phyloP scores from a whole-genome alignment of 148 eudicot species.

The Fagopyrum esculentum region DNA sequence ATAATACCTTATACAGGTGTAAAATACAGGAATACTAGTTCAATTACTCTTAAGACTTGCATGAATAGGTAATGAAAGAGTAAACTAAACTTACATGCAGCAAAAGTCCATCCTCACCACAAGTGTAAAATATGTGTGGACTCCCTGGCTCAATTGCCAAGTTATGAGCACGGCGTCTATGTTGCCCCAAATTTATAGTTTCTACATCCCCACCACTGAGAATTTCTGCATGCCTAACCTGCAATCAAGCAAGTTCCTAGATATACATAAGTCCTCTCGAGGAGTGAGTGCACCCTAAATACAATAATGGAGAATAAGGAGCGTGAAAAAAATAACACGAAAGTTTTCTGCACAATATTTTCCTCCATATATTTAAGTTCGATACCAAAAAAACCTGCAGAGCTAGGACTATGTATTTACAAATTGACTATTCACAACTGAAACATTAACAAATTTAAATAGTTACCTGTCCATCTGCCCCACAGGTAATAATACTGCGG shows the following conservation, averaged over 20 bases:
- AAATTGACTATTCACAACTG: neutral
- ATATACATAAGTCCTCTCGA: neutral
- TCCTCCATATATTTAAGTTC: neutral
- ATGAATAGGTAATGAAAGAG: neutral
- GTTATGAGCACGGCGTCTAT: conserved; percentile 77
- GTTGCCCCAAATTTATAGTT: conserved; percentile 56
- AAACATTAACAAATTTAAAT: neutral
- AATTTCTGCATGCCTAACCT: conserved; percentile 82
- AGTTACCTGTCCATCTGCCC: conserved; percentile 93
- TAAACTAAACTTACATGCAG: conserved; percentile 54
- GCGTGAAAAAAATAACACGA: neutral
- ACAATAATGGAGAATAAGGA: neutral
- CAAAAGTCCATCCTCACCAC: conserved; percentile 91
- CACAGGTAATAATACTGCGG: conserved; percentile 79
- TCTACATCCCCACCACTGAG: conserved; percentile 53
- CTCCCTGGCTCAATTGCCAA: conserved; percentile 92
- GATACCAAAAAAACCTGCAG: neutral
- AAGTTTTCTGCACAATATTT: neutral
- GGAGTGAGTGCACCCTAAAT: neutral
- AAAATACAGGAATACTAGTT: no score
- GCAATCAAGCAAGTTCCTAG: conserved; percentile 2
- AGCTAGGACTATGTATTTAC: neutral
- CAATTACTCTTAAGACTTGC: no score
- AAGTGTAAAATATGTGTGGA: conserved; percentile 78
- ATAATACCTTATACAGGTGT: no score